These are phyloP conservation scores for Volutella citrinella DNA, from an alignment of 2,329 filamentous ascomycete genomes.

Conservation along the genomic window DNA sequence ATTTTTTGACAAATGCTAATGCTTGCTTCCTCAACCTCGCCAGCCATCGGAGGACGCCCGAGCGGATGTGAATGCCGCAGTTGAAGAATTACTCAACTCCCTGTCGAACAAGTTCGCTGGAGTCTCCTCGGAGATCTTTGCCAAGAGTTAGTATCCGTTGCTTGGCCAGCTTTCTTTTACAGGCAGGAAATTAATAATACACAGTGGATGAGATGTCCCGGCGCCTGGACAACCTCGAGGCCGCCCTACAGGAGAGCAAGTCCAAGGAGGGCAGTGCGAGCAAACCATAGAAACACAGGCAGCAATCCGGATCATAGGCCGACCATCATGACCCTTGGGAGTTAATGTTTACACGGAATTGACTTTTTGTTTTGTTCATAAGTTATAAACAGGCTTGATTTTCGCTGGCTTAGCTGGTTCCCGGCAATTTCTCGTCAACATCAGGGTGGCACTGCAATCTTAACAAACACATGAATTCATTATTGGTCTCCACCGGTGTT, in stretches of 20 bases:
- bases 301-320: too few species aligned
- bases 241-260: slow-evolving; percentile 61
- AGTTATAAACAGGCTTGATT: slow-evolving; percentile 11
- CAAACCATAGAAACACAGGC: slow-evolving; percentile 29
- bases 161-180: neutral
- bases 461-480: slow-evolving; percentile 17
- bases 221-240: slow-evolving; percentile 78
- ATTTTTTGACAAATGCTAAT: too few species aligned
- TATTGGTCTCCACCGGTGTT: slow-evolving; percentile 7
- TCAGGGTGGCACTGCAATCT: slow-evolving; percentile 12
- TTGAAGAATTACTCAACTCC: slow-evolving; percentile 84
- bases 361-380: slow-evolving; percentile 13
- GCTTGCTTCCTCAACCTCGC: too few species aligned
- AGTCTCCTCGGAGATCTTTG: slow-evolving; percentile 82
- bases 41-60: slow-evolving; percentile 46
- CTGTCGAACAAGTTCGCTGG: slow-evolving; percentile 81
- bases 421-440: too few species aligned
- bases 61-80: slow-evolving; percentile 69
- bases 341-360: slow-evolving; percentile 9
- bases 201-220: slow-evolving; percentile 93
- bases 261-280: slow-evolving; percentile 38
- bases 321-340: neutral
- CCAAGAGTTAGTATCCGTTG: slow-evolving; percentile 65
- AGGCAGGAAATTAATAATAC: neutral
- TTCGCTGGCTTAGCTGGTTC: slow-evolving; percentile 5